A percentile compares a stretch with the other conserved stretches of the same genome.
Conservation (phyloP, 176 grass and related monocot species). For the Panicum miliaceum region DNA sequence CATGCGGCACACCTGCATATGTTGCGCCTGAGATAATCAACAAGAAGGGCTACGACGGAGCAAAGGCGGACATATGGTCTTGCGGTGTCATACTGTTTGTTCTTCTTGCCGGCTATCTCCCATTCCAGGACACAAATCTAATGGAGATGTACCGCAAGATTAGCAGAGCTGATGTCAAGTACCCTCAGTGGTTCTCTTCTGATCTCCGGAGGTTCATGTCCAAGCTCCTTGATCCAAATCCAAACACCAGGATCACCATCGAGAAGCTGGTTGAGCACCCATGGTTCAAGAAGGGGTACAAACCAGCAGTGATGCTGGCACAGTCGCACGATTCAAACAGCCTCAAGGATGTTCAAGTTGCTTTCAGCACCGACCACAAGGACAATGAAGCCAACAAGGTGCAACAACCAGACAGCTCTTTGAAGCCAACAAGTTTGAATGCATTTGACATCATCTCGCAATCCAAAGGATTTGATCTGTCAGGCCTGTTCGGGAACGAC, state of each 20-base stretch:
- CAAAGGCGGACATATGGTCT: conserved; percentile 93
- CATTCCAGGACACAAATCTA: conserved; percentile 83
- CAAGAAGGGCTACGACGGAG: conserved; percentile 87
- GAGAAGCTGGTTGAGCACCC: conserved; percentile 67
- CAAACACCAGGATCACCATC: conserved; percentile 70
- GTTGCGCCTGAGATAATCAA: conserved; percentile 88
- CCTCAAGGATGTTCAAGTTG: conserved; percentile 64
- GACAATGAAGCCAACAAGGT: conserved; percentile 16
- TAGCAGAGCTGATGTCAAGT: conserved; percentile 70
- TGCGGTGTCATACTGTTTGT: conserved; percentile 89
- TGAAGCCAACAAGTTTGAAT: conserved; percentile 79
- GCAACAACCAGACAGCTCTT: conserved; percentile 36
- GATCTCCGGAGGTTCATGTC: conserved; percentile 59
- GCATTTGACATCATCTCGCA: conserved; percentile 94
- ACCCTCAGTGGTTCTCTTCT: conserved; percentile 68
- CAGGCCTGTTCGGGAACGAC: conserved; percentile 74
- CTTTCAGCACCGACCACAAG: conserved; percentile 56
- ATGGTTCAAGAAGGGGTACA: conserved; percentile 90
- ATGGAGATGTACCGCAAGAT: conserved; percentile 97
- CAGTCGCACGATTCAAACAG: conserved; percentile 42
- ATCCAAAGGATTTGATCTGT: conserved; percentile 84
- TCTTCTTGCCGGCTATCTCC: conserved; percentile 79
- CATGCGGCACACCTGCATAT: conserved; percentile 83
- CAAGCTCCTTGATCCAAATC: conserved; percentile 77
- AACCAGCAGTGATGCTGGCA: conserved; percentile 42